Conservation (phyloP, 768 basidiomycete genomes). For the Hygrocybe punicea region DNA sequence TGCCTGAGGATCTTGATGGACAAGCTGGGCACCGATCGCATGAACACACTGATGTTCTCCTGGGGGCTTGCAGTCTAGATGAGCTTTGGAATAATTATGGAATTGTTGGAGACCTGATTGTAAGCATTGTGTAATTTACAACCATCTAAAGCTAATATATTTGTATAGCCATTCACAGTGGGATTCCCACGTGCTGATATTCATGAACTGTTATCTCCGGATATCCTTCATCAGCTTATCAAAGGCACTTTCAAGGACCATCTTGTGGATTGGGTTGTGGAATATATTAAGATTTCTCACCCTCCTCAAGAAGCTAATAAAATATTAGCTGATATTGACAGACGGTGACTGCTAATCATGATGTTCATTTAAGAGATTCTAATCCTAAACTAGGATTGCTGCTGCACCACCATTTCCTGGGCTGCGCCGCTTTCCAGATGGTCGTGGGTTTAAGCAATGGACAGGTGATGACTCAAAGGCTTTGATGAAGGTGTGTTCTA, state of each 20-base stretch:
- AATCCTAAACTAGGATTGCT: slow-evolving; percentile 4
- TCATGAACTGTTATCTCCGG: slow-evolving; percentile 30
- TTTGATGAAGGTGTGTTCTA: slow-evolving; percentile 7
- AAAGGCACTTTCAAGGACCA: slow-evolving; percentile 41
- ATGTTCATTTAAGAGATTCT: background rate
- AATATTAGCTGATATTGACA: slow-evolving; percentile 33
- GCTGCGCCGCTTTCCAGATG: slow-evolving; percentile 9
- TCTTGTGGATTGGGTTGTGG: slow-evolving; percentile 31
- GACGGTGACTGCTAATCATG: background rate
- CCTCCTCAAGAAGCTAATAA: slow-evolving; percentile 11
- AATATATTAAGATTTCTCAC: slow-evolving; percentile 23
- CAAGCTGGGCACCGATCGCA: slow-evolving; percentile 12
- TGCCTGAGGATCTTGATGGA: slow-evolving; percentile 25
- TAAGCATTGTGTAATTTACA: slow-evolving; percentile 8
- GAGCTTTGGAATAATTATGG: slow-evolving; percentile 34
- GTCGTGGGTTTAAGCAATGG: slow-evolving; percentile 11
- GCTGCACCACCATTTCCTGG: slow-evolving; percentile 5
- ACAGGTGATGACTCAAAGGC: slow-evolving; percentile 13
- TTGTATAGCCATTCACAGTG: slow-evolving; percentile 4
- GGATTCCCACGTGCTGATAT: slow-evolving; percentile 22
- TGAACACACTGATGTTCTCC: slow-evolving; percentile 18
- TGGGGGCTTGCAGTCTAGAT: slow-evolving; percentile 15
- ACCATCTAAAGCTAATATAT: too few relatives aligned
- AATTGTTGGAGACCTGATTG: slow-evolving; percentile 30
- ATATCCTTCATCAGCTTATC: slow-evolving; percentile 37